Conservation (phyloP, 768 basidiomycete genomes). For the Pleurotus djamor region DNA sequence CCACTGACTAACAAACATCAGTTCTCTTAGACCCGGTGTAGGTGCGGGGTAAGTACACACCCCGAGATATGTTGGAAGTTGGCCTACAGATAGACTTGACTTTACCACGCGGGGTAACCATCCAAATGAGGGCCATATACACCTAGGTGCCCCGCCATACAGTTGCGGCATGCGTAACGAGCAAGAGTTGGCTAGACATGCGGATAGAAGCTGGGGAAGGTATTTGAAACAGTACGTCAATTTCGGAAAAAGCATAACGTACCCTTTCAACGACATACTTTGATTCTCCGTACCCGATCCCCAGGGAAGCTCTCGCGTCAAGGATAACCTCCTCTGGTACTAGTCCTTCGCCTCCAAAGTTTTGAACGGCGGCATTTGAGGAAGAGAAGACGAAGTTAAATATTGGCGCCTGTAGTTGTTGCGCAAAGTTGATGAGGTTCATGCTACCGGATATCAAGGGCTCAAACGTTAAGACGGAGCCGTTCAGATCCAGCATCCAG, state of each 20-base stretch:
- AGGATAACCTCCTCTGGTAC: constrained; percentile 23
- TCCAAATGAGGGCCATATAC: constrained; percentile 29
- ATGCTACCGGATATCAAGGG: constrained; percentile 36
- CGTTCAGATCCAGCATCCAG: constrained; percentile 48
- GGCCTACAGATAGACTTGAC: constrained; percentile 21
- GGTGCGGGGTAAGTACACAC: constrained; percentile 10
- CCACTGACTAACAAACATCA: no score
- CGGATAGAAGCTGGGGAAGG: constrained; percentile 16
- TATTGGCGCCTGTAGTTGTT: constrained; percentile 9
- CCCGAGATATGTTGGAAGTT: constrained; percentile 16
- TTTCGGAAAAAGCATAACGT: constrained; percentile 4
- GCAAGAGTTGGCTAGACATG: constrained; percentile 18
- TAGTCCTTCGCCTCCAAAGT: constrained; percentile 20
- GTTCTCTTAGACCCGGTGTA: no score
- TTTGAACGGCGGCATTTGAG: constrained; percentile 21
- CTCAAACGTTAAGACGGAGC: constrained; percentile 37
- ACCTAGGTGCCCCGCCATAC: constrained; percentile 23
- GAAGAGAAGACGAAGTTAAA: constrained; percentile 33
- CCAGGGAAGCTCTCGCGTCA: constrained; percentile 22
- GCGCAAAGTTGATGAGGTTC: constrained; percentile 37
- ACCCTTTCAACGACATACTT: constrained; percentile 37
- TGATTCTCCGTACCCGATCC: constrained; percentile 31
- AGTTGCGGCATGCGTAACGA: constrained; percentile 30
- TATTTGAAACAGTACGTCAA: neutral
- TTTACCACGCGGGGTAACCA: constrained; percentile 33